A percentile compares a stretch with the other conserved stretches of the same genome.
Evolutionary conservation across 2,329 filamentous ascomycete genomes (phyloP).

Genomic region (Boeremia lycopersici): DNA sequence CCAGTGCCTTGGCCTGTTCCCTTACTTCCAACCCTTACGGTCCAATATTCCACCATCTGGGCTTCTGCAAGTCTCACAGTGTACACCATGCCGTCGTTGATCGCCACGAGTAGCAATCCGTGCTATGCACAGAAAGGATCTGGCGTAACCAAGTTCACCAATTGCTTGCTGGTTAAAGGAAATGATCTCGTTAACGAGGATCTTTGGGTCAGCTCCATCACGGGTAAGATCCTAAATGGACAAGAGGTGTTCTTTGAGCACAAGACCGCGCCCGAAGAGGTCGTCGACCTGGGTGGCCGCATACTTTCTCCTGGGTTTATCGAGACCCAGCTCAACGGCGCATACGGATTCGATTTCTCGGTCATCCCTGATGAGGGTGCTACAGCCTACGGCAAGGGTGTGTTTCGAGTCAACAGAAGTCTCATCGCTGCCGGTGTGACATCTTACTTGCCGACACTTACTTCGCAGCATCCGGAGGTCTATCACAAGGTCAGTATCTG

Average conservation of each 20-base stretch:
- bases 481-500: conserved; percentile 70
- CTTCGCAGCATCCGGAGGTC: conserved; percentile 78
- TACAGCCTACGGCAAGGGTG: conserved; percentile 71
- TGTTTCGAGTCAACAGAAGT: conserved; percentile 72
- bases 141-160: conserved; percentile 83
- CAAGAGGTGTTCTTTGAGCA: conserved; percentile 71
- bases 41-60: conserved; percentile 5
- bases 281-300: conserved; percentile 79
- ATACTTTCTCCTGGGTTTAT: conserved; percentile 87
- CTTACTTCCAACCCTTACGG: conserved; percentile 12
- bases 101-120: conserved; percentile 2
- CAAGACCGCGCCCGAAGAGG: conserved; percentile 70
- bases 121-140: conserved; percentile 17
- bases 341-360: conserved; percentile 92
- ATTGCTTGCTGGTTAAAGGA: conserved; percentile 77
- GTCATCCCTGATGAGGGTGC: conserved; percentile 66
- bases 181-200: conserved; percentile 74
- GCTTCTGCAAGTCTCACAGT: conserved; percentile 3
- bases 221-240: conserved; percentile 79
- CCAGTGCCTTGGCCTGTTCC: conserved; percentile 14
- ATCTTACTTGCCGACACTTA: conserved; percentile 84
- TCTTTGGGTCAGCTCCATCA: conserved; percentile 84
- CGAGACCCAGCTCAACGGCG: conserved; percentile 90
- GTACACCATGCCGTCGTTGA: conserved; percentile 8
- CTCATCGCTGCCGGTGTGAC: conserved; percentile 83